phyloP scores from a whole-genome alignment of 352 stramenopile species.

The Phytophthora foliorum region DNA sequence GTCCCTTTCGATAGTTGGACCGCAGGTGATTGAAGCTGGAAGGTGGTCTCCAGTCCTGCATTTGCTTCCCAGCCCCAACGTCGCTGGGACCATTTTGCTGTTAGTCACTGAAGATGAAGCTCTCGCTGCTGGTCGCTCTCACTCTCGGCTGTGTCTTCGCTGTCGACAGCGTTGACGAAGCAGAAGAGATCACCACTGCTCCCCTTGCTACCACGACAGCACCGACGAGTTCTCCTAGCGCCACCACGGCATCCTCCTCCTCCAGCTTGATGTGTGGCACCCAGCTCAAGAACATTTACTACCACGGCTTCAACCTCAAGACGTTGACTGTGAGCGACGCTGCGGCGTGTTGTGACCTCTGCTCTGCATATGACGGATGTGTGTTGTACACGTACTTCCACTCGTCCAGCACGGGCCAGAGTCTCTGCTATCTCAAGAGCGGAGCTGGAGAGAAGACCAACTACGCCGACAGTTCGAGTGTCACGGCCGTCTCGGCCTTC shows the following conservation, averaged over 20 bases:
- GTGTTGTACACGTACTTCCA: slow-evolving; percentile 60
- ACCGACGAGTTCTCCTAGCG: no score
- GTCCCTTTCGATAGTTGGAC: slow-evolving; percentile 18
- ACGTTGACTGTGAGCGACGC: slow-evolving; percentile 26
- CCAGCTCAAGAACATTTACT: slow-evolving; percentile 50
- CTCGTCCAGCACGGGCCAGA: slow-evolving; percentile 33
- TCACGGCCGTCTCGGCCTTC: slow-evolving; percentile 34
- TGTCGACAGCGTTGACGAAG: neutral
- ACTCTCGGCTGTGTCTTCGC: slow-evolving; percentile 10
- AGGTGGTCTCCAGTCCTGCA: slow-evolving; percentile 12
- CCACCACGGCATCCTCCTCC: neutral
- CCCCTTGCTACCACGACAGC: no score
- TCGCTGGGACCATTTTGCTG: slow-evolving; percentile 1
- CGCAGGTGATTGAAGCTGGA: slow-evolving; percentile 25
- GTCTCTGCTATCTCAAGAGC: slow-evolving; percentile 45
- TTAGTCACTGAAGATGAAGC: slow-evolving; percentile 19
- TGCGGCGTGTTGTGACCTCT: slow-evolving; percentile 47
- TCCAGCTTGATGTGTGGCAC: slow-evolving; percentile 26
- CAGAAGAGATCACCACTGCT: neutral
- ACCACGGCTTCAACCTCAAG: slow-evolving; percentile 45
- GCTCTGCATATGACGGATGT: slow-evolving; percentile 37
- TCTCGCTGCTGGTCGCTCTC: slow-evolving; percentile 5
- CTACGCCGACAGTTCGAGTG: slow-evolving; percentile 44
- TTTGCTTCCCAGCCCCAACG: slow-evolving; percentile 10
- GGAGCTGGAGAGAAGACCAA: slow-evolving; percentile 44